Conservation (phyloP, 2,329 filamentous ascomycete genomes). For the Tolypocladium cylindrosporum region DNA sequence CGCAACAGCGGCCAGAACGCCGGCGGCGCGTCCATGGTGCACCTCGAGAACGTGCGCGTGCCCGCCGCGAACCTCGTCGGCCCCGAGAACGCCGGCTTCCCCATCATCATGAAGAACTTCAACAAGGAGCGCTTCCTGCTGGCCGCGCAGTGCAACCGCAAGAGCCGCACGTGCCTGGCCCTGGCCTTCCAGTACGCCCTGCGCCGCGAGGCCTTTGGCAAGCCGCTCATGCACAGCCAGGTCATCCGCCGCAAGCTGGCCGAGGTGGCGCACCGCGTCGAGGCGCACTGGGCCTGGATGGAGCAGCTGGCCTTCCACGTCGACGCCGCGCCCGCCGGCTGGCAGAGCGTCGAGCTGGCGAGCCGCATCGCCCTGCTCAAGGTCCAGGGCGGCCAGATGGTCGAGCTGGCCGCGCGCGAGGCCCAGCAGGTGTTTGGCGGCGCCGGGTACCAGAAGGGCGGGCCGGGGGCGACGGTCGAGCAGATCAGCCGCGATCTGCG, state of each 20-base stretch:
- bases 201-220: constrained; percentile 47
- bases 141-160: constrained; percentile 44
- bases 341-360: constrained; percentile 21
- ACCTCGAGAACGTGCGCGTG: constrained; percentile 45
- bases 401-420: constrained; percentile 40
- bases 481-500: constrained; percentile 43
- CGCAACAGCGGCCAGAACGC: constrained; percentile 58
- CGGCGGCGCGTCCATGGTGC: constrained; percentile 47
- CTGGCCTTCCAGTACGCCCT: constrained; percentile 42
- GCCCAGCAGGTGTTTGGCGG: constrained; percentile 46
- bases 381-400: constrained; percentile 36
- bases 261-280: constrained; percentile 49
- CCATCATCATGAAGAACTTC: constrained; percentile 47
- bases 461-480: constrained; percentile 37
- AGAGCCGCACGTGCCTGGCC: constrained; percentile 45
- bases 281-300: constrained; percentile 50
- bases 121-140: constrained; percentile 51
- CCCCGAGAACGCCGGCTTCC: constrained; percentile 43
- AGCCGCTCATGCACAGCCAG: constrained; percentile 45
- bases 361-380: constrained; percentile 26
- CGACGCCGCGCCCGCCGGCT: constrained; percentile 16
- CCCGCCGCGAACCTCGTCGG: constrained; percentile 32
- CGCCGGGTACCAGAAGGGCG: constrained; percentile 38
- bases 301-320: constrained; percentile 51
- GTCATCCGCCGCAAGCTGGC: constrained; percentile 50